Evolutionary conservation across 805 yeast species (phyloP), one percentile per base, ranked within the genome.

Genomic region (Tetrapisispora pingtungensis): DNA sequence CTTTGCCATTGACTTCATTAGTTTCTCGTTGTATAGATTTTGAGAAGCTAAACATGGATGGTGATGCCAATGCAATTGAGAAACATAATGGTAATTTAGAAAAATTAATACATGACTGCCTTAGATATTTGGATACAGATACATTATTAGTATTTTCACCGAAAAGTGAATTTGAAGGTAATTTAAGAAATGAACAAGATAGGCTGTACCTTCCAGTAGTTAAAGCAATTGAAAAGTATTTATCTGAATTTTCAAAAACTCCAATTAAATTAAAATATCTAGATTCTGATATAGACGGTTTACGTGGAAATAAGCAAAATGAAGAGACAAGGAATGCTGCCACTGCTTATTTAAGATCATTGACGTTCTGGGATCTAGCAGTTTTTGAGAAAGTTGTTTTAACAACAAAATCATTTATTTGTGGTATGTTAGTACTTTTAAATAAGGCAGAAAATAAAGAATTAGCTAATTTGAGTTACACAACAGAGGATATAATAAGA

Each of bases 91-190:
- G 70, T 48, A 65, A 65, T 40, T 58, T 77, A 36, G 74, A 71
- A 4, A 75, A 74, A 36, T 75, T 86, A 18, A 73, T 77, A 48
- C 63, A 71, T 36, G 75, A 74, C 49, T 66, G 93, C 49, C 67
- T 90, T 56, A 78, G 89, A 44, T 93, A 89, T 58, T 69, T 94
- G 46, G 98, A 93, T 61, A 93, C 98, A 0, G 99, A 93, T 63
- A 88, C 97, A 1, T 69, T 95, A 49, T 71, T 93, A 43, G 87
- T 90, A 8, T 83, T 89, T 57, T 80, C 96, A 1, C 95, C 96
- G 12, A 51, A 54, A 10, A 71, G 69, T 35, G 97, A 90, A 60
- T 87, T 84, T 59, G 89, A 84, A 52, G 97, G 97, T 10, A 70
- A 68, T 35, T 70, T 93, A 49, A 74, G 98, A 57, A 61, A 68